phyloP scores from a whole-genome alignment of 129 eudicot genomes.

The Centella asiatica region DNA sequence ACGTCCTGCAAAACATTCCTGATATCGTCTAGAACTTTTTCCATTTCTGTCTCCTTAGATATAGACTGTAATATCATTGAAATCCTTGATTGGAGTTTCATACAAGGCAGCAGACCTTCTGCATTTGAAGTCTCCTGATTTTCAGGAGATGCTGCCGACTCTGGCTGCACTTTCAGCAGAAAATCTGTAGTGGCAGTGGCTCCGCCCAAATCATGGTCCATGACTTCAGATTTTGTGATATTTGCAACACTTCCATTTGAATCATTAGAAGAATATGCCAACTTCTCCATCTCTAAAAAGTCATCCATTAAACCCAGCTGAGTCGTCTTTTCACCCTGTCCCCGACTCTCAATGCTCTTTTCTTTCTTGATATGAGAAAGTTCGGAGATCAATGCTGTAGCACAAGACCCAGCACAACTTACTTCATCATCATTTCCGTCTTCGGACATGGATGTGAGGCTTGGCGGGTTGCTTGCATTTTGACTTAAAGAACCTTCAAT shows the following conservation, averaged over 20 bases:
- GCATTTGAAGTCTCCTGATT: conserved; percentile 13
- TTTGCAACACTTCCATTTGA: conserved; percentile 21
- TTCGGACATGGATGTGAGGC: conserved; percentile 43
- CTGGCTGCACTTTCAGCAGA: background rate
- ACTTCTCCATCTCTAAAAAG: conserved; percentile 55
- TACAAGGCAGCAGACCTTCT: conserved; percentile 16
- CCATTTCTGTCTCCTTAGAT: conserved; percentile 30
- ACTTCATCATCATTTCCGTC: conserved; percentile 45
- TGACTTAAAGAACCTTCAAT: conserved; percentile 26
- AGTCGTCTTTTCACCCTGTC: conserved; percentile 27
- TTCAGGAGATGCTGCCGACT: background rate
- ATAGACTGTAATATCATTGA: conserved; percentile 31
- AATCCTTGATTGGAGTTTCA: conserved; percentile 35
- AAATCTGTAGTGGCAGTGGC: conserved; percentile 7
- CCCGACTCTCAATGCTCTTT: conserved; percentile 24
- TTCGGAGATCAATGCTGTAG: conserved; percentile 13
- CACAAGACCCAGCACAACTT: conserved; percentile 51
- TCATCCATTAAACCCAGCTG: conserved; percentile 53
- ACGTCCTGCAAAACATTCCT: conserved; percentile 32
- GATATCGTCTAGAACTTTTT: conserved; percentile 27
- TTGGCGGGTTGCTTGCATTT: conserved; percentile 33
- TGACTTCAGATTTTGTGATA: conserved; percentile 12
- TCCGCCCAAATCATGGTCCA: conserved; percentile 10
- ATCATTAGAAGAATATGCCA: conserved; percentile 32
- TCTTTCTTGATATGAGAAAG: conserved; percentile 22